A percentile compares a stretch with the other conserved stretches of the same genome.
phyloP scores from a whole-genome alignment of 768 basidiomycete genomes.

The Termitomyces sp. region DNA sequence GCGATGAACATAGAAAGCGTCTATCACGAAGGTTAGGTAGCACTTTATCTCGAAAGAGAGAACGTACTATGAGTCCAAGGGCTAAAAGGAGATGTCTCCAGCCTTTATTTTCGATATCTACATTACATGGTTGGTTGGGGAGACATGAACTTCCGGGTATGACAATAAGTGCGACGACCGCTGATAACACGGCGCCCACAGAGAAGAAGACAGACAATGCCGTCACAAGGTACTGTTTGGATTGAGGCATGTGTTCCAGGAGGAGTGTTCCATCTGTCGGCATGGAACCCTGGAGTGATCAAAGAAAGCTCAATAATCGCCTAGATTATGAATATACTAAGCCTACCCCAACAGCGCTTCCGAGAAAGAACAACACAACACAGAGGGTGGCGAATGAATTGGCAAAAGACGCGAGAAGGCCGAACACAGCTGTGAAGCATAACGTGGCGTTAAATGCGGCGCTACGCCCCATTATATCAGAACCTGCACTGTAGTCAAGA shows the following conservation, averaged over 20 bases:
- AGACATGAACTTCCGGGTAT: slow-evolving; percentile 74
- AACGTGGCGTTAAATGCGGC: slow-evolving; percentile 91
- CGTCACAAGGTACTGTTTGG: slow-evolving; percentile 90
- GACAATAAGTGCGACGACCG: slow-evolving; percentile 71
- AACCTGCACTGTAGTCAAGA: slow-evolving; percentile 36
- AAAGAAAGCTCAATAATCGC: neutral
- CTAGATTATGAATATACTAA: slow-evolving; percentile 2
- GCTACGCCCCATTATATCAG: slow-evolving; percentile 84
- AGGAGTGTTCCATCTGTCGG: slow-evolving; percentile 94
- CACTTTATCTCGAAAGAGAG: neutral
- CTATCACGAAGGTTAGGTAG: slow-evolving; percentile 35
- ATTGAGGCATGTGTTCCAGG: slow-evolving; percentile 87
- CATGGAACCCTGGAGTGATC: slow-evolving; percentile 70
- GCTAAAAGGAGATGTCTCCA: slow-evolving; percentile 83
- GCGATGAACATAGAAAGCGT: slow-evolving; percentile 83
- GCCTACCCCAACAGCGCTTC: slow-evolving; percentile 88
- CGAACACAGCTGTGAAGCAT: slow-evolving; percentile 87
- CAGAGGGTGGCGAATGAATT: slow-evolving; percentile 68
- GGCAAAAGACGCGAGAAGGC: slow-evolving; percentile 71
- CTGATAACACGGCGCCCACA: slow-evolving; percentile 82
- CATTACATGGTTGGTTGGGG: slow-evolving; percentile 52
- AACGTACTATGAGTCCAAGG: slow-evolving; percentile 76
- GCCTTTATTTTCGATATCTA: slow-evolving; percentile 67
- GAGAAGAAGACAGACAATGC: slow-evolving; percentile 95
- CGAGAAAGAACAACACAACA: slow-evolving; percentile 76